Evolutionary conservation across 2,329 filamentous ascomycete genomes (phyloP).

Genomic region (Lachnellula hyalina): DNA sequence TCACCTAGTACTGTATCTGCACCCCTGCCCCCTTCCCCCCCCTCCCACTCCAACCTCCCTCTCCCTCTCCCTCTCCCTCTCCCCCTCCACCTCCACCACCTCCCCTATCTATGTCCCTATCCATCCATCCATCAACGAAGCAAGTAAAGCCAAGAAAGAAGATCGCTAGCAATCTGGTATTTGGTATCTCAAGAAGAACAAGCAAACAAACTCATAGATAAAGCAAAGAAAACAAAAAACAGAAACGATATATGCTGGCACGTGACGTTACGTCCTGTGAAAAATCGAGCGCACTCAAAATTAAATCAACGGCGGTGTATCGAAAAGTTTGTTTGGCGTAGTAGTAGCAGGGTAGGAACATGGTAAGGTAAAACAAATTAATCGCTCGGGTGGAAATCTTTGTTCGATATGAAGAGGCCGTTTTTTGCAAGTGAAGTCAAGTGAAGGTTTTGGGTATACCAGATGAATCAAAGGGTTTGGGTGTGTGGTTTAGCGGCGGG

Average conservation of each 20-base stretch:
- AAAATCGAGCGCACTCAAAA: neutral
- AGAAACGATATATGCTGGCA: neutral
- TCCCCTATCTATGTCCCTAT: neutral
- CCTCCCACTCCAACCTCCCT: neutral
- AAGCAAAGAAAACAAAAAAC: neutral
- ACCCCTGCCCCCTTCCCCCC: too few relatives aligned
- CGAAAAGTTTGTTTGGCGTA: neutral
- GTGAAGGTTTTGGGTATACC: neutral
- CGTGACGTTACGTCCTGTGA: neutral
- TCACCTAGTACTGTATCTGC: too few relatives aligned
- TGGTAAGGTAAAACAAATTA: too few relatives aligned
- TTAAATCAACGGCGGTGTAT: neutral
- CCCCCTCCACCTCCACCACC: neutral
- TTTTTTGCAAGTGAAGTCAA: neutral
- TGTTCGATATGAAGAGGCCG: neutral
- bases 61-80: neutral
- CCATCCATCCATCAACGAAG: neutral
- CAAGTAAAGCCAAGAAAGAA: constrained; percentile 7
- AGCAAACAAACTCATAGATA: neutral
- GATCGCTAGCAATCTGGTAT: constrained; percentile 26
- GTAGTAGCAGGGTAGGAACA: neutral
- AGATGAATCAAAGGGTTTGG: neutral
- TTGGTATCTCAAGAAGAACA: constrained; percentile 22
- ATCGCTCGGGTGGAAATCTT: neutral
- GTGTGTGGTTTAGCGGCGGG: constrained; percentile 9